phyloP scores from a whole-genome alignment of 2,329 filamentous ascomycete genomes.

The Xylaria sp. region DNA sequence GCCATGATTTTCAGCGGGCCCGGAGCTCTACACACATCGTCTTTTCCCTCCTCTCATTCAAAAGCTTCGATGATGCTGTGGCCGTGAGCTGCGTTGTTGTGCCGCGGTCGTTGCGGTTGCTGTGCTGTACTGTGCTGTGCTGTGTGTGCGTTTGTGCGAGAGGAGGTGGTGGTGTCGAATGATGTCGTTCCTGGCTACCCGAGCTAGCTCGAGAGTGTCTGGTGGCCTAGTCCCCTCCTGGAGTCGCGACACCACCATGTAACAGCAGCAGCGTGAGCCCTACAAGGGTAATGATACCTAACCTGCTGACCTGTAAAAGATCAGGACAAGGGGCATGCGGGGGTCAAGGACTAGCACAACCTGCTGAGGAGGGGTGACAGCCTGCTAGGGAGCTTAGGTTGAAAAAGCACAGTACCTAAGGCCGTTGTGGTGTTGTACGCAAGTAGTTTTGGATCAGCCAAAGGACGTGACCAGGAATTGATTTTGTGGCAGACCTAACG shows the following conservation, averaged over 20 bases:
- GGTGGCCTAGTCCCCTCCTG: background rate
- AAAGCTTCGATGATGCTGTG: background rate
- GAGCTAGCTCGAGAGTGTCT: background rate
- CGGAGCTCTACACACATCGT: slow-evolving; percentile 23
- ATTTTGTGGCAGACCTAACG: too few species aligned
- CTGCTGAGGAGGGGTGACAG: background rate
- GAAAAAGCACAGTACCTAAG: too few species aligned
- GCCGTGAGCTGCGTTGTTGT: background rate
- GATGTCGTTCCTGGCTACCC: too few species aligned
- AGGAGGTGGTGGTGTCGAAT: too few species aligned
- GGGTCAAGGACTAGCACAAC: background rate
- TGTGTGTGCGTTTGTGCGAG: too few species aligned
- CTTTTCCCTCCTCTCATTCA: slow-evolving; percentile 9
- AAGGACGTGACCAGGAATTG: too few species aligned
- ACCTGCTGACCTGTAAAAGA: background rate
- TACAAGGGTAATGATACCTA: background rate
- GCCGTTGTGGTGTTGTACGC: too few species aligned
- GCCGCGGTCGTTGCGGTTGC: too few species aligned
- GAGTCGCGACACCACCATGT: background rate
- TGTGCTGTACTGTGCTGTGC: too few species aligned
- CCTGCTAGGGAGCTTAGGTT: too few species aligned
- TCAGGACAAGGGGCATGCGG: background rate
- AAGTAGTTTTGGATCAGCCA: too few species aligned
- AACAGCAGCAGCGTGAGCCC: background rate
- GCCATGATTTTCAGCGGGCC: slow-evolving; percentile 31